Conservation (phyloP, 306 rosid genomes). For the Canavalia gladiata region DNA sequence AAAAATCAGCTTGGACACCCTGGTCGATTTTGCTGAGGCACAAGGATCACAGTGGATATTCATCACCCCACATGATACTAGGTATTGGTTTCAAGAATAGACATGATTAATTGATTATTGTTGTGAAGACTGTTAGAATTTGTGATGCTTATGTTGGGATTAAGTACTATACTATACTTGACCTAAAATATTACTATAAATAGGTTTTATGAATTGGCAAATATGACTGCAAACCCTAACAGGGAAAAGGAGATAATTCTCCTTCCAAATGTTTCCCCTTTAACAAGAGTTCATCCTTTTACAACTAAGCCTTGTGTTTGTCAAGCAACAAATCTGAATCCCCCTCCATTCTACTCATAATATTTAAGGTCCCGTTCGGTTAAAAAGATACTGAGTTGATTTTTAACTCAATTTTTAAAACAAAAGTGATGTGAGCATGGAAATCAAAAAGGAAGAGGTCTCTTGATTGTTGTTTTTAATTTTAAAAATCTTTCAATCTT, state of each 20-base stretch:
- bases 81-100: constrained; percentile 61
- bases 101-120: constrained; percentile 31
- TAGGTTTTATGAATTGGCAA: background rate
- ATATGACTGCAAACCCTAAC: background rate
- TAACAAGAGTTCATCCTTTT: background rate
- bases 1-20: constrained; percentile 92
- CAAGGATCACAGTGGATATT: constrained; percentile 98
- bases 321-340: too few relatives aligned
- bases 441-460: too few relatives aligned
- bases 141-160: background rate
- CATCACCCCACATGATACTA: constrained; percentile 91
- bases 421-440: too few relatives aligned
- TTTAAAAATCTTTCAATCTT: too few relatives aligned
- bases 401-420: too few relatives aligned
- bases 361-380: too few relatives aligned
- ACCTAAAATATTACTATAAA: constrained; percentile 28
- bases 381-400: too few relatives aligned
- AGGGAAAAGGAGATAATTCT: background rate
- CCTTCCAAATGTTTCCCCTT: background rate
- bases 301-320: too few relatives aligned
- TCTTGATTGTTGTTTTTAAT: too few relatives aligned
- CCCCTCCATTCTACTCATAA: too few relatives aligned
- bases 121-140: background rate
- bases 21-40: constrained; percentile 79
- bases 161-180: background rate